Base-by-base conservation (phyloP, 2,329 filamentous ascomycete genomes). In the Coccinonectria pachysandricola region DNA sequence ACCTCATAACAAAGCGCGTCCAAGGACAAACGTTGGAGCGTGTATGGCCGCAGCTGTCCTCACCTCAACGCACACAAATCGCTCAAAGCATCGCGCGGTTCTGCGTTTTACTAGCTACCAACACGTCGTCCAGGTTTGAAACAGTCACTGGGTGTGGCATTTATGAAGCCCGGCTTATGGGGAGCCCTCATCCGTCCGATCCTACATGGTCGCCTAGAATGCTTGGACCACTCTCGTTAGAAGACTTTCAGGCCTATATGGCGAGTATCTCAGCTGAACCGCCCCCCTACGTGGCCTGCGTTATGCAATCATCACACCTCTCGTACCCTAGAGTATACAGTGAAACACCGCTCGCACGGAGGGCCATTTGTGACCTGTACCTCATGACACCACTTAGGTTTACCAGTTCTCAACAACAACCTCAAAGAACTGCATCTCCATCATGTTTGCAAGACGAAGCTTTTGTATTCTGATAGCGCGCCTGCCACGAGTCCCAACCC, bases 201-300 rank as follows among this genome's bases (percentile, higher is more conserved):
- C 26, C 26, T n/a, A 23, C 20, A 13, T 28, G 26, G 26, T 13
- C 19, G 18, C 26, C 26, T 14, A 19, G 15, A 28, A 23, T 13
- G 10, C 26, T 28, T 28, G 26, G 26, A 13, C 26, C 26, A 19
- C 23, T 28, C 20, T 28, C 26, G 20, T 16, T 19, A 23, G 26
- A 28, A 21, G 26, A 9, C 20, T 23, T 28, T 2, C 26, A 9
- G 20, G 19, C 9, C 19, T 14, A 52, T 39, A 24, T 56, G 49
- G 13, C 48, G 45, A 22, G 42, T 45, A 18, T 57, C 53, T 12
- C 29, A 28, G 14, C 53, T 46, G 6, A 48, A 45, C 3, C 47
- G 46, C 6, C 48, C 39, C 3, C 42, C 34, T 15, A 51, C 39
- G 17, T 49, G n/a, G n/a, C n/a, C n/a, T n/a, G n/a, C n/a, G n/a